Percentiles rank a stretch among this genome's conserved stretches.
Conservation (phyloP, 2,329 filamentous ascomycete genomes). For the Rugonectria rugulosa region DNA sequence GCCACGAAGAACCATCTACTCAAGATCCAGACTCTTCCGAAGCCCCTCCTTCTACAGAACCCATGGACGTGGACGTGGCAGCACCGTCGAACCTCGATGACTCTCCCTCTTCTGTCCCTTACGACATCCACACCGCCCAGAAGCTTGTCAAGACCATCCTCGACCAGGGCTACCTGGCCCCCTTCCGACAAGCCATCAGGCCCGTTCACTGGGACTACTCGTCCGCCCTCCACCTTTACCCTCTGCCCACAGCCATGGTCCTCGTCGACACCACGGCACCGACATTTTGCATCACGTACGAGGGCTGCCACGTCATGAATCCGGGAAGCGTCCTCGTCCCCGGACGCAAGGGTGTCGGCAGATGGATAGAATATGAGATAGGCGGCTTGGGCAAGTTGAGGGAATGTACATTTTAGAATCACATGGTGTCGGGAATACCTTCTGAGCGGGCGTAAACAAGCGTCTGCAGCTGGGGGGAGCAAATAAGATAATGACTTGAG, state of each 20-base stretch:
- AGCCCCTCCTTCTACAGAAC: constrained; percentile 36
- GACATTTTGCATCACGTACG: constrained; percentile 88
- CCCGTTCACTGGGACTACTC: constrained; percentile 93
- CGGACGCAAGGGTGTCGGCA: constrained; percentile 71
- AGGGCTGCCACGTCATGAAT: constrained; percentile 96
- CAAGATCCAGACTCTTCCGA: constrained; percentile 18
- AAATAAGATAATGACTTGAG: constrained; percentile 13
- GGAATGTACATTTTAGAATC: constrained; percentile 64
- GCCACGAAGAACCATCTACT: constrained; percentile 39
- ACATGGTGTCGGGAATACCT: background rate
- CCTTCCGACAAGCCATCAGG: constrained; percentile 80
- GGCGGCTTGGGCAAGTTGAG: constrained; percentile 67
- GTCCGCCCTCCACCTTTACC: constrained; percentile 80
- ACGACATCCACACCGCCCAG: constrained; percentile 67
- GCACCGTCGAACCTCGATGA: constrained; percentile 35
- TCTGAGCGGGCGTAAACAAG: constrained; percentile 1
- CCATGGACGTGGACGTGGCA: constrained; percentile 52
- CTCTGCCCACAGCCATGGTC: constrained; percentile 83
- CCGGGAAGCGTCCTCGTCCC: constrained; percentile 79
- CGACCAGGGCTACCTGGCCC: constrained; percentile 87
- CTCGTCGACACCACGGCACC: constrained; percentile 83
- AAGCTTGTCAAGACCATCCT: constrained; percentile 90
- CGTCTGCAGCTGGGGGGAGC: constrained; percentile 12
- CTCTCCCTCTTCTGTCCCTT: constrained; percentile 51
- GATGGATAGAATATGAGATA: constrained; percentile 89